A percentile compares a stretch with the other conserved stretches of the same genome.
Conservation (phyloP, 805 yeast species). For the Barnettozyma wickerhamii region DNA sequence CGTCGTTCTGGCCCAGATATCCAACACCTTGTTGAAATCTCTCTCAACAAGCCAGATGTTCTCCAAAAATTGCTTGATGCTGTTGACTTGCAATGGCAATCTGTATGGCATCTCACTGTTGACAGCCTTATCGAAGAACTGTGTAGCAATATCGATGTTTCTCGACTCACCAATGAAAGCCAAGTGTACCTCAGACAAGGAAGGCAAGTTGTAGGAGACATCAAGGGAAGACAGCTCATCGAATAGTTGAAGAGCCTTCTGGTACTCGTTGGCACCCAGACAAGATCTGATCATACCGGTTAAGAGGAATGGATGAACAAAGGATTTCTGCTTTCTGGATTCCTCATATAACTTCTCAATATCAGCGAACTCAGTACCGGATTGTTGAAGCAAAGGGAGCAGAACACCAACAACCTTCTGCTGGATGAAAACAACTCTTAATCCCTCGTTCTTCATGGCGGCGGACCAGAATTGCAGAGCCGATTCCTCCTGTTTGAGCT, state of each 20-base stretch:
- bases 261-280: slow-evolving; percentile 56
- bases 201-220: slow-evolving; percentile 37
- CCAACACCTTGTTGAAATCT: slow-evolving; percentile 53
- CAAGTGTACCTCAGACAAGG: slow-evolving; percentile 69
- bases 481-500: slow-evolving; percentile 55
- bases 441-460: slow-evolving; percentile 43
- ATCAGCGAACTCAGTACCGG: slow-evolving; percentile 60
- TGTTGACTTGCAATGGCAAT: slow-evolving; percentile 68
- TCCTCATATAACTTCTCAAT: slow-evolving; percentile 51
- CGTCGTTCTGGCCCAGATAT: slow-evolving; percentile 61
- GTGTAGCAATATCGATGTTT: slow-evolving; percentile 65
- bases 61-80: slow-evolving; percentile 57
- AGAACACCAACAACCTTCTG: slow-evolving; percentile 67
- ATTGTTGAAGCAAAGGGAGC: slow-evolving; percentile 55
- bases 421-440: slow-evolving; percentile 45
- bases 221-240: slow-evolving; percentile 55
- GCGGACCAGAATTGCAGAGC: slow-evolving; percentile 68
- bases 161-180: slow-evolving; percentile 74
- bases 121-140: slow-evolving; percentile 71
- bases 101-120: slow-evolving; percentile 67
- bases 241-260: slow-evolving; percentile 61
- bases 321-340: slow-evolving; percentile 30
- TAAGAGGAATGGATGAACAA: slow-evolving; percentile 41
- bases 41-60: slow-evolving; percentile 56
- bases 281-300: slow-evolving; percentile 75